Evolutionary conservation across 2,329 filamentous ascomycete genomes (phyloP), one percentile per base, ranked within the genome.

Genomic region (Diaporthe capsici): DNA sequence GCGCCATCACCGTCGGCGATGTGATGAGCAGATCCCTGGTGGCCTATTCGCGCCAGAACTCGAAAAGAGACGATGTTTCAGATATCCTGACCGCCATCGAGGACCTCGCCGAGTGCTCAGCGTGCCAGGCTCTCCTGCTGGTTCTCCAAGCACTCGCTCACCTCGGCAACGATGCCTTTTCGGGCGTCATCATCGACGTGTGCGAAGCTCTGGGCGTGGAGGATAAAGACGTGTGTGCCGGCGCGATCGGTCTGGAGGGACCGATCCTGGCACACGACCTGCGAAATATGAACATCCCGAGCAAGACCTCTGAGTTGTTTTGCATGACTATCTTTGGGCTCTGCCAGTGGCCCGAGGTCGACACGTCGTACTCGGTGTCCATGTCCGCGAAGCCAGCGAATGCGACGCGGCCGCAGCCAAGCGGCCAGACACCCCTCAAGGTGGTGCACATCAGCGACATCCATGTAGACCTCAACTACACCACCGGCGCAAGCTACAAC

Each of bases 371-470:
- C 20, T 82, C 90, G 20, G 79, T 82, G 2, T 86, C 90, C 63
- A 87, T 88, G 17, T 82, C 83, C 9, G 78, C 84, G 10, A 86
- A 87, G 76, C 83, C 85, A 10, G 63, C 57, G 15, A 74, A 81
- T 22, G 79, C 79, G 22, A 78, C 75, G 20, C 84, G 87, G 20
- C 84, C 86, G 22, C 57, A 73, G 1, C 83, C 87, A 2, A 89
- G 87, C 71, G 85, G 86, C 4, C 81, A 86, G 80, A 78, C 82
- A 7, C 87, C 89, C 8, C 80, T 91, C 77, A 87, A 88, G 78
- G 84, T 92, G 6, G 88, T 91, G 34, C 90, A 92, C 79, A 89
- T 89, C 80, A 90, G 88, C 17, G 90, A 92, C 77, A 89, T 91
- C 57, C 90, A 92, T 75, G 83, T 92, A 72, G 90, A 92, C 77